Evolutionary conservation across 495 filamentous ascomycete species (phyloP).

Genomic region (Trichoderma erinaceum): DNA sequence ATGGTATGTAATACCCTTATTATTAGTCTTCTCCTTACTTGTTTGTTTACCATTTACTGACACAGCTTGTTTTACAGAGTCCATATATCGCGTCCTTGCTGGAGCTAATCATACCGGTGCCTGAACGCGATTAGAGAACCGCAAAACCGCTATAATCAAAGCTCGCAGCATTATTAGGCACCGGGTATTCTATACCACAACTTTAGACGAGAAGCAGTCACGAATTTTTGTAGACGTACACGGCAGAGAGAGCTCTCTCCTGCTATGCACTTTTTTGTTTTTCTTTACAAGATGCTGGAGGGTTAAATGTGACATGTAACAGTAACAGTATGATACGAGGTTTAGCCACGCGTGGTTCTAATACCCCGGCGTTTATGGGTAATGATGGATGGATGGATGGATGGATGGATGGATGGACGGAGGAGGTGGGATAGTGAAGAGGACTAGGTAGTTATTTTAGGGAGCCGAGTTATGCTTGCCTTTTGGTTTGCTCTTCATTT

Average conservation of each 20-base stretch:
- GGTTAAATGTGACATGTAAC: conserved; percentile 2
- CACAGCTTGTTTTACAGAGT: not conserved
- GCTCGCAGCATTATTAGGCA: no score
- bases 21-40: not conserved
- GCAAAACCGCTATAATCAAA: not conserved
- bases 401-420: not conserved
- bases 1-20: conserved; percentile 29
- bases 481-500: not conserved
- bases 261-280: not conserved
- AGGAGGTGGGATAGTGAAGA: not conserved
- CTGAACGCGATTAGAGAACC: not conserved
- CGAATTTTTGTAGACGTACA: not conserved
- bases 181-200: no score
- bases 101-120: conserved; percentile 2
- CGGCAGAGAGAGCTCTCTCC: not conserved
- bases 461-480: not conserved
- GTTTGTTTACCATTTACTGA: not conserved
- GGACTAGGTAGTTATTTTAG: not conserved
- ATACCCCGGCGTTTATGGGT: conserved; percentile 10
- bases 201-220: not conserved
- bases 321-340: not conserved
- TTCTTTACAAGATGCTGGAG: not conserved
- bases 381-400: not conserved
- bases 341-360: conserved; percentile 3
- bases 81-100: conserved; percentile 16